These are phyloP conservation scores for Erigeron philadelphicus DNA, from an alignment of 140 eudicot species.

Conservation along the genomic window DNA sequence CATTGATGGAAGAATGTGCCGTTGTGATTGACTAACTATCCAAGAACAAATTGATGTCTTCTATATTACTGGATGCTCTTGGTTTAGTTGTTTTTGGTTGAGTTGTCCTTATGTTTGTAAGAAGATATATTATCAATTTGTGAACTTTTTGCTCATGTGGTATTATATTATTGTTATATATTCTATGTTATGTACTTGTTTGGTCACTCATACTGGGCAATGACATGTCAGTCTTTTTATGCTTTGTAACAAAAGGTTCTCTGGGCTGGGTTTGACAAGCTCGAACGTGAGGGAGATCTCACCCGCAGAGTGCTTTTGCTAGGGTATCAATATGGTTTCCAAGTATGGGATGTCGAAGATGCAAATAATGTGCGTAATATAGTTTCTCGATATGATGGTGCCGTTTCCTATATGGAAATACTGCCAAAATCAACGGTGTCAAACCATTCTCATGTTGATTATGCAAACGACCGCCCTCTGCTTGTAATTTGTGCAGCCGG, in stretches of 20 bases:
- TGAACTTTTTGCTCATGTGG: neutral
- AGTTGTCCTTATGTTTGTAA: neutral
- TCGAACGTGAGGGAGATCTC: constrained; percentile 50
- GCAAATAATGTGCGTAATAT: constrained; percentile 65
- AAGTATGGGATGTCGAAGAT: constrained; percentile 93
- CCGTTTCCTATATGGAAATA: constrained; percentile 72
- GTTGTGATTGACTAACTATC: neutral
- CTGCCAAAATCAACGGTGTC: constrained; percentile 51
- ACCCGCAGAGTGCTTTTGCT: constrained; percentile 57
- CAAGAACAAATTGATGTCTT: no score
- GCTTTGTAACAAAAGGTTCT: constrained; percentile 42
- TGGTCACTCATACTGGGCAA: neutral
- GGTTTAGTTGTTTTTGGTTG: neutral
- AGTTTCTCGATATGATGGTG: constrained; percentile 70
- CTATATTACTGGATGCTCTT: neutral
- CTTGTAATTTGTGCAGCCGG: constrained; percentile 73
- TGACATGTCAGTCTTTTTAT: constrained; percentile 3
- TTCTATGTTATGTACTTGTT: neutral
- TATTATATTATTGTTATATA: neutral
- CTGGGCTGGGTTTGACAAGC: constrained; percentile 91
- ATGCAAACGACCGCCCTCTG: constrained; percentile 56
- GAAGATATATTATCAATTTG: neutral
- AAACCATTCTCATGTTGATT: constrained; percentile 42
- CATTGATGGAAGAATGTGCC: constrained; percentile 1
- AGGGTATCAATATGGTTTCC: constrained; percentile 80